Evolutionary conservation across 352 stramenopile genomes (phyloP), one percentile per base, ranked within the genome.

Genomic region (Phytophthora ohioensis): DNA sequence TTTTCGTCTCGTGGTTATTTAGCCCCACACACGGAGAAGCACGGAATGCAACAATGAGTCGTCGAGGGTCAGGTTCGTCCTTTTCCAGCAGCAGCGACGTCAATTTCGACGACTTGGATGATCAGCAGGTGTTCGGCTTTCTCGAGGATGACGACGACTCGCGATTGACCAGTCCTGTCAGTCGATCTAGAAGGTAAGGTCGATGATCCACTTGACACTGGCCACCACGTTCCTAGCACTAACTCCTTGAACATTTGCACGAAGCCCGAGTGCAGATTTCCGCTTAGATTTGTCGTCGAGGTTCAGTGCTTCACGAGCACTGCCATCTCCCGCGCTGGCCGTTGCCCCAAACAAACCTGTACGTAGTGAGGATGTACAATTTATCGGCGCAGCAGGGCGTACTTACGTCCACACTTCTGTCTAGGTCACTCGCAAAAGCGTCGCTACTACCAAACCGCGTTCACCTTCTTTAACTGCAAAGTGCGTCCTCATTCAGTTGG

Each of bases 51-150:
- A 39, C 15, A 45, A 75, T 78, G 70, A 78, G 65, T 32, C 68
- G 80, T 0, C 69, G 79, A 5, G 74, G 67, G 3, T 89, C 80
- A 10, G 61, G 52, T 6, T 77, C 81, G 51, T 90, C 81, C 31
- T 72, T 69, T 32, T 85, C 81, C 13, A 89, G 78, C 48, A 74
- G 66, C 39, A 84, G 81, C 51, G 83, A 91, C 17, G 75, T 87
- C 32, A 89, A 82, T 21, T 91, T 90, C 53, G 80, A 90, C 57
- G 81, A 91, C 48, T 30, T 87, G 8, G 80, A 91, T 56, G 75
- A 91, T 32, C 70, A 78, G 6, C 79, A 90, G 27, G 73, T 90
- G 10, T 82, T 91, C 36, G 73, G 79, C 15, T 85, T 78, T 39
- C 71, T 91, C 5, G 83, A 82, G 31, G 80, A 91, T 43, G 77